phyloP scores from a whole-genome alignment of 768 basidiomycete genomes.

The Leccinum longicurvipes region DNA sequence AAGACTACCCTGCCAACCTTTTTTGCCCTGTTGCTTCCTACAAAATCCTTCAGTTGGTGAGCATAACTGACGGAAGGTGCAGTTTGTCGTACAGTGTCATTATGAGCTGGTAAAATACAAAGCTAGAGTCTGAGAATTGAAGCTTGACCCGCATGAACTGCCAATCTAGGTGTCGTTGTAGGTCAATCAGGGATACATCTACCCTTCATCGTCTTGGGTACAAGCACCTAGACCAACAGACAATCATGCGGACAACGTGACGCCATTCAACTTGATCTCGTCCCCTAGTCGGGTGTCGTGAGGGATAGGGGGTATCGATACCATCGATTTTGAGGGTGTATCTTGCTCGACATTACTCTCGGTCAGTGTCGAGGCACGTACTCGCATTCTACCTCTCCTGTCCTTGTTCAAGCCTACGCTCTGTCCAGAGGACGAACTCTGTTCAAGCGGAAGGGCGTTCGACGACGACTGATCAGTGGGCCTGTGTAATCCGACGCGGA shows the following conservation, averaged over 20 bases:
- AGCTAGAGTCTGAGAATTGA: not conserved
- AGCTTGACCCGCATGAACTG: not conserved
- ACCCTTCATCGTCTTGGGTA: not conserved
- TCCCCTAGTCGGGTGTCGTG: not conserved
- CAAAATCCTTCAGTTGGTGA: not conserved
- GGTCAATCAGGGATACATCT: not conserved
- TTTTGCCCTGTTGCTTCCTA: not conserved
- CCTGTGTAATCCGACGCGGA: slow-evolving; percentile 31
- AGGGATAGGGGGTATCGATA: not conserved
- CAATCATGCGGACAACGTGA: not conserved
- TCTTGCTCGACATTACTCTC: not conserved
- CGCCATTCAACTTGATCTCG: not conserved
- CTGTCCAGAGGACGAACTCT: not conserved
- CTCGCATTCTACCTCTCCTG: not conserved
- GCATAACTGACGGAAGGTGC: not conserved
- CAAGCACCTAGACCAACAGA: not conserved
- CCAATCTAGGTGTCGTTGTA: not conserved
- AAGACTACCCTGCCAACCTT: not conserved
- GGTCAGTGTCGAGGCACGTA: slow-evolving; percentile 1
- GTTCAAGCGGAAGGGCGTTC: not conserved
- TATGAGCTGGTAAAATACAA: not conserved
- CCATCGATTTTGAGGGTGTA: not conserved
- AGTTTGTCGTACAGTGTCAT: not conserved
- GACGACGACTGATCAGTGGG: not conserved
- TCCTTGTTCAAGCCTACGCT: not conserved